Percentiles rank a stretch among this genome's conserved stretches.
Evolutionary conservation across 208 protist genomes (phyloP).

Genomic region (Baffinella frigidus): DNA sequence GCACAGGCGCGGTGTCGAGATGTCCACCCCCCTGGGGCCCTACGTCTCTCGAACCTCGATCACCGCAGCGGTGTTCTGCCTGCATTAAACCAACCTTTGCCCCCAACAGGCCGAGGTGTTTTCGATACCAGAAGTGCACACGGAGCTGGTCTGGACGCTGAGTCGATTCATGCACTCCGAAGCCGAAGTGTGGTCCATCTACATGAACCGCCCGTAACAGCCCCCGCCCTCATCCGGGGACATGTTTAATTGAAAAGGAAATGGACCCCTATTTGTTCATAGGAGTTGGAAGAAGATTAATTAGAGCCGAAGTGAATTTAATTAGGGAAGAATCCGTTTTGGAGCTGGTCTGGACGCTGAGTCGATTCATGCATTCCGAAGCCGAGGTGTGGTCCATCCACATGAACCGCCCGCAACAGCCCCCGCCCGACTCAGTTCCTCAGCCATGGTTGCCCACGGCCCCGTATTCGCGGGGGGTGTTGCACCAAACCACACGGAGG

Average conservation of each 20-base stretch:
- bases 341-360: conserved; percentile 6
- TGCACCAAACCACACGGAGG: too few species aligned
- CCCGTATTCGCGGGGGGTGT: too few species aligned
- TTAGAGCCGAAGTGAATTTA: too few species aligned
- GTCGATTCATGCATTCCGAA: not conserved
- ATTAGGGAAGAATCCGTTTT: too few species aligned
- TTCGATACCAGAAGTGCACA: not conserved
- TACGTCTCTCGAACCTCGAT: not conserved
- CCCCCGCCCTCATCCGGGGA: too few species aligned
- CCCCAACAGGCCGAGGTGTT: not conserved
- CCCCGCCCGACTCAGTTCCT: too few species aligned
- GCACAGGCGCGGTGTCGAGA: not conserved
- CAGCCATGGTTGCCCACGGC: too few species aligned
- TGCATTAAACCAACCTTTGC: not conserved
- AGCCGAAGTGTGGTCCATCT: not conserved
- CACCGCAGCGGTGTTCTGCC: not conserved
- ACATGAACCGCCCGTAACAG: not conserved
- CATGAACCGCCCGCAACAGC: not conserved
- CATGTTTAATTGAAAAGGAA: too few species aligned
- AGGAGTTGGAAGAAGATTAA: too few species aligned
- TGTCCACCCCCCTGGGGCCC: not conserved
- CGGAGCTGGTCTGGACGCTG: conserved; percentile 5
- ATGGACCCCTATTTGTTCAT: too few species aligned
- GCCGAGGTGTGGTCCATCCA: not conserved
- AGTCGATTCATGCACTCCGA: not conserved